Conservation (phyloP, 2,329 filamentous ascomycete species). For the Aspergillus proliferans region DNA sequence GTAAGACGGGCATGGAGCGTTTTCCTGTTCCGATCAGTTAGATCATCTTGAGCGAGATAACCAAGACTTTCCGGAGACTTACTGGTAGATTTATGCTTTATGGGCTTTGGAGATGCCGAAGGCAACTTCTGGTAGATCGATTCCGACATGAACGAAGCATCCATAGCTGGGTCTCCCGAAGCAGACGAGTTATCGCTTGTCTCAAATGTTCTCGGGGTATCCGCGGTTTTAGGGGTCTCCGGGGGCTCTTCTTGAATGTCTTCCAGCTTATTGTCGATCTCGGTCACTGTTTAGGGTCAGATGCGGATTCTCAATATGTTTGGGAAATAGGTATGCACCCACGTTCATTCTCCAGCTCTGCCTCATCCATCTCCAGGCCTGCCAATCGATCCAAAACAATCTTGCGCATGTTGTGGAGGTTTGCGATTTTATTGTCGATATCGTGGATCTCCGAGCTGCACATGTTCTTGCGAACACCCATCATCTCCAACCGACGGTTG, state of each 20-base stretch:
- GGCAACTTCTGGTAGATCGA: slow-evolving; percentile 94
- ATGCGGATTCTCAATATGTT: slow-evolving; percentile 3
- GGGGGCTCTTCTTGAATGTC: slow-evolving; percentile 51
- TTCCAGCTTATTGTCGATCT: slow-evolving; percentile 57
- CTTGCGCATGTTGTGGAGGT: slow-evolving; percentile 84
- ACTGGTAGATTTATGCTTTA: slow-evolving; percentile 43
- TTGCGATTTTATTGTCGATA: slow-evolving; percentile 94
- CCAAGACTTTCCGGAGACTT: slow-evolving; percentile 5
- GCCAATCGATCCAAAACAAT: slow-evolving; percentile 86
- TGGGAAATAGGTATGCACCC: slow-evolving; percentile 30
- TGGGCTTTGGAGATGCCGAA: slow-evolving; percentile 52
- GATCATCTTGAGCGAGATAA: not conserved
- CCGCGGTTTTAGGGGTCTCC: slow-evolving; percentile 25
- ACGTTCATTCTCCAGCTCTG: slow-evolving; percentile 83
- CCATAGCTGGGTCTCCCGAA: slow-evolving; percentile 48
- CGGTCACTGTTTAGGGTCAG: slow-evolving; percentile 39
- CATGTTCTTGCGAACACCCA: slow-evolving; percentile 93
- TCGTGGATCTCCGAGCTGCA: slow-evolving; percentile 92
- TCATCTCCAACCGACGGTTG: slow-evolving; percentile 82
- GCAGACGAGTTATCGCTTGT: slow-evolving; percentile 44
- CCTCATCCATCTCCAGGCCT: slow-evolving; percentile 81
- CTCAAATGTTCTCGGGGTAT: slow-evolving; percentile 32
- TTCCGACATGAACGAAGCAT: slow-evolving; percentile 84
- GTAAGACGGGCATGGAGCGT: slow-evolving; percentile 83
- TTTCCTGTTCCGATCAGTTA: slow-evolving; percentile 45